Conservation (phyloP, 2,329 filamentous ascomycete species). For the Diaporthe amygdali region DNA sequence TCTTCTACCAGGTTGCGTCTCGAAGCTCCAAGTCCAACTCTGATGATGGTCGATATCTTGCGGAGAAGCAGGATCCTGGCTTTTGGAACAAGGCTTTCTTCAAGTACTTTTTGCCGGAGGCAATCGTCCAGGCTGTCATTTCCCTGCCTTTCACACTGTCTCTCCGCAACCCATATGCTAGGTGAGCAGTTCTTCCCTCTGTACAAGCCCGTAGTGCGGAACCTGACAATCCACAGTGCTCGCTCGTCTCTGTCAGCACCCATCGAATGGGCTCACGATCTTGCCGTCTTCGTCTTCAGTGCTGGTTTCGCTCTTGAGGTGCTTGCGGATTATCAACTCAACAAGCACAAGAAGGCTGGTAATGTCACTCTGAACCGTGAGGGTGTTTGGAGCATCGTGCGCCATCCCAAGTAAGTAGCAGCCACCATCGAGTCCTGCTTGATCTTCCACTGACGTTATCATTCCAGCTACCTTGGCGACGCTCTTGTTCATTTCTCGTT, state of each 20-base stretch:
- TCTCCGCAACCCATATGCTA: slow-evolving; percentile 48
- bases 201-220: slow-evolving; percentile 1
- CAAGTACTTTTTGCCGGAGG: slow-evolving; percentile 61
- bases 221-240: slow-evolving; percentile 21
- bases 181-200: slow-evolving; percentile 41
- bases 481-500: slow-evolving; percentile 64
- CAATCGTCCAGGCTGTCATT: slow-evolving; percentile 60
- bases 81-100: slow-evolving; percentile 65
- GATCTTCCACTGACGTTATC: neutral
- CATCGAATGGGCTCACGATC: slow-evolving; percentile 32
- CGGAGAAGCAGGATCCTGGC: slow-evolving; percentile 50
- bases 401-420: slow-evolving; percentile 64
- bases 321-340: slow-evolving; percentile 62
- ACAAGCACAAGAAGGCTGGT: slow-evolving; percentile 49
- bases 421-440: too few species aligned
- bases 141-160: slow-evolving; percentile 61
- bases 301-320: slow-evolving; percentile 61
- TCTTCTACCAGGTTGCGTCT: slow-evolving; percentile 59
- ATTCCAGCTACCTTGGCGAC: slow-evolving; percentile 63
- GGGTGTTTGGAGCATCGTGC: slow-evolving; percentile 66
- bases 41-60: slow-evolving; percentile 62
- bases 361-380: slow-evolving; percentile 50
- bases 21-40: slow-evolving; percentile 54
- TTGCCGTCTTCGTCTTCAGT: slow-evolving; percentile 60
- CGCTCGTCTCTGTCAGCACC: slow-evolving; percentile 20